A percentile compares a stretch with the other conserved stretches of the same genome.
These are phyloP conservation scores for Inga laurina DNA, from an alignment of 306 rosid genomes.

Conservation along the genomic window DNA sequence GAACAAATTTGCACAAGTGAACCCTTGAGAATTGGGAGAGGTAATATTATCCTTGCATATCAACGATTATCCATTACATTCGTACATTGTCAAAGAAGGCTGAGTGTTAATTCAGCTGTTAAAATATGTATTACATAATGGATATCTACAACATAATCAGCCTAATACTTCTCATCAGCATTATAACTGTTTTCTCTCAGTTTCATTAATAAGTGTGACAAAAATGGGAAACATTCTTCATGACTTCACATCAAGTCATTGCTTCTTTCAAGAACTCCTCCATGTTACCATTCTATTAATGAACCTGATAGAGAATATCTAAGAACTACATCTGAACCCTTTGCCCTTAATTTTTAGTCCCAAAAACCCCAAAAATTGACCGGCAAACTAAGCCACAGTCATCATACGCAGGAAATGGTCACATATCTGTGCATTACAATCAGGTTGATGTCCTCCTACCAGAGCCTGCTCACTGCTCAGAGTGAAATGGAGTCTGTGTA, in stretches of 20 bases:
- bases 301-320: neutral
- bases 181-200: neutral
- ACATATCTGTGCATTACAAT: slow-evolving; percentile 10
- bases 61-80: too few species aligned
- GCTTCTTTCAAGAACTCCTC: neutral
- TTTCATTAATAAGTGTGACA: neutral
- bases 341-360: neutral
- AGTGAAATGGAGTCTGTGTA: neutral
- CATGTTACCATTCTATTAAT: neutral
- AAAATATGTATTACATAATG: neutral
- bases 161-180: neutral
- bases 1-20: too few species aligned
- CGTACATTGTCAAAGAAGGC: neutral
- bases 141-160: neutral
- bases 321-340: neutral
- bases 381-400: neutral
- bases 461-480: neutral
- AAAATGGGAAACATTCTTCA: neutral
- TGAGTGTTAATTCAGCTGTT: neutral
- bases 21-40: too few species aligned
- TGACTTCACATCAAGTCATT: neutral
- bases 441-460: neutral
- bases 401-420: neutral
- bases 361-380: slow-evolving; percentile 19
- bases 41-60: neutral